Conservation (phyloP, 1,284 basidiomycete genomes). For the Leccinum proximum region DNA sequence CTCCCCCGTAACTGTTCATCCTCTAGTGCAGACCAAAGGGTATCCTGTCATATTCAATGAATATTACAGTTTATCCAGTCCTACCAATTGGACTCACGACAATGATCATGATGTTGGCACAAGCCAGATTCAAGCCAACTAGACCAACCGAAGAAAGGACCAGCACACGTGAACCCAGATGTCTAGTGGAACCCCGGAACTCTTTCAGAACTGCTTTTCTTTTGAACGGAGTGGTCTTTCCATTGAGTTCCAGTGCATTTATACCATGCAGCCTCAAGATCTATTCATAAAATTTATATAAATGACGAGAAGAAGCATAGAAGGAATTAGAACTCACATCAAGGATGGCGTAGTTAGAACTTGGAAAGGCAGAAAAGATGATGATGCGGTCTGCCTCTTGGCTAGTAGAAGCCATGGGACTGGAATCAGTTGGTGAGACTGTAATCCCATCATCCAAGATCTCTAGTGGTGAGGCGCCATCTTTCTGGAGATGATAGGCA, state of each 20-base stretch:
- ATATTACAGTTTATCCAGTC: not conserved
- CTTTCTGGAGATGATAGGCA: not conserved
- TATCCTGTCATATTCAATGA: slow-evolving; percentile 7
- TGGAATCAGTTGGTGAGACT: not conserved
- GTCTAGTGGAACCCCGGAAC: not conserved
- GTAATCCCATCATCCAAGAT: not conserved
- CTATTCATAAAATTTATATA: not conserved
- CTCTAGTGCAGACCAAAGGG: slow-evolving; percentile 11
- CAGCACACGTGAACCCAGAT: not conserved
- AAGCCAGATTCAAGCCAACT: not conserved
- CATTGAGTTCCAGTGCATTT: not conserved
- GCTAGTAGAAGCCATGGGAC: not conserved
- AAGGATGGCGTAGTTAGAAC: not conserved
- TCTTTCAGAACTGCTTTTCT: not conserved
- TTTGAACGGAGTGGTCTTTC: not conserved
- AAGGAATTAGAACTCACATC: not conserved
- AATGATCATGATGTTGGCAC: not conserved
- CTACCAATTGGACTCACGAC: not conserved
- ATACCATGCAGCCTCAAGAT: not conserved
- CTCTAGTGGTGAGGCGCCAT: not conserved
- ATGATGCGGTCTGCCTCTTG: not conserved
- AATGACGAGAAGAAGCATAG: not conserved
- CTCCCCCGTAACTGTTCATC: slow-evolving; percentile 7
- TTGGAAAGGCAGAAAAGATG: not conserved
- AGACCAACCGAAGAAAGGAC: not conserved